Conservation (phyloP, 371 early-diverging fungal genomes). For the Rhizopus stolonifer region DNA sequence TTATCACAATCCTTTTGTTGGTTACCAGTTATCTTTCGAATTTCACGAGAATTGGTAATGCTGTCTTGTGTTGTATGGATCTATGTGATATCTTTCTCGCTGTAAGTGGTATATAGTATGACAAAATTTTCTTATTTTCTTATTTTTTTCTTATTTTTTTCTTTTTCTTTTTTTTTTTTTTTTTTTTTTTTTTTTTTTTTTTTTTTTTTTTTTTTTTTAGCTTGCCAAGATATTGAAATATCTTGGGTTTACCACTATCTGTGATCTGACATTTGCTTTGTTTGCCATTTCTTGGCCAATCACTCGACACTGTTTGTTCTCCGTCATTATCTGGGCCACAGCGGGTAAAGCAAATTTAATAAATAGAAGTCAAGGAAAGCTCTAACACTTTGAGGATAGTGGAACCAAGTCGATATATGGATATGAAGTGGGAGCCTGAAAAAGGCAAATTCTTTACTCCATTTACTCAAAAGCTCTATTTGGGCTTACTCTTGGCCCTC, state of each 20-base stretch:
- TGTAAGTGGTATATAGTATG: no score
- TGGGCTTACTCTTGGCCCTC: conserved; percentile 56
- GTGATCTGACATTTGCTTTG: conserved; percentile 72
- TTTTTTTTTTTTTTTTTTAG: conserved; percentile 17
- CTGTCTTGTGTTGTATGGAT: conserved; percentile 80
- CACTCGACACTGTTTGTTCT: conserved; percentile 70
- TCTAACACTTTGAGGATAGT: no score
- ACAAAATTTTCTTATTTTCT: no score
- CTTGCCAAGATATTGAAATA: conserved; percentile 79
- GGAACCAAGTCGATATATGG: conserved; percentile 49
- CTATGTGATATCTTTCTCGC: conserved; percentile 79
- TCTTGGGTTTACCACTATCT: conserved; percentile 52
- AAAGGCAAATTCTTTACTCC: conserved; percentile 61
- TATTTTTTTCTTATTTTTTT: no score
- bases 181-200: conserved; percentile 1
- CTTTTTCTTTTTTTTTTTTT: no score
- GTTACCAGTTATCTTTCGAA: conserved; percentile 68
- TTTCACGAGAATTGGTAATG: conserved; percentile 78
- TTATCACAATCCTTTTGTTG: conserved; percentile 72
- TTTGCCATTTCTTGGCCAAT: conserved; percentile 79
- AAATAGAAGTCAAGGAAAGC: no score
- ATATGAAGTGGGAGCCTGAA: conserved; percentile 64
- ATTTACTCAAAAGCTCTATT: conserved; percentile 53
- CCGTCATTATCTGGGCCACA: conserved; percentile 55
- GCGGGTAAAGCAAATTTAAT: conserved; percentile 31